Percentiles rank a stretch among this genome's conserved stretches.
Conservation (phyloP, 1,139 yeast species). For the Hyphopichia buzzinii region DNA sequence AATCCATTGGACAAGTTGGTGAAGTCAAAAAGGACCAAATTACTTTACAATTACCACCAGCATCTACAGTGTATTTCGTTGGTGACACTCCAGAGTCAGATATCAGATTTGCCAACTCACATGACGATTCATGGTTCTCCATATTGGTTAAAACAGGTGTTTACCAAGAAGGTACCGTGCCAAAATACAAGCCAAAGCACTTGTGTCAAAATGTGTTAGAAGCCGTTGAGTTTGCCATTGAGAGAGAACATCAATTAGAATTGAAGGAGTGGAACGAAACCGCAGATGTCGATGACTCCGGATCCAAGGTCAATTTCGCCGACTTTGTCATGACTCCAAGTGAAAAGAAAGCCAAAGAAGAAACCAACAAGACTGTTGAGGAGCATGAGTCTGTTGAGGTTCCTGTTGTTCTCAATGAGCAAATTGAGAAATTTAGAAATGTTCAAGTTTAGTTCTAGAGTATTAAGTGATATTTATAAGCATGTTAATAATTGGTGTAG, state of each 20-base stretch:
- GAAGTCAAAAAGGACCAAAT: slow-evolving; percentile 36
- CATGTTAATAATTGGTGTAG: background rate
- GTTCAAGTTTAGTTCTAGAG: no score
- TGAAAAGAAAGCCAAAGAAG: slow-evolving; percentile 24
- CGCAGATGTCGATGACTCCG: slow-evolving; percentile 31
- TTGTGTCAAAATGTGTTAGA: slow-evolving; percentile 72
- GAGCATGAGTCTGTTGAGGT: slow-evolving; percentile 45
- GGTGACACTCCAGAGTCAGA: slow-evolving; percentile 95
- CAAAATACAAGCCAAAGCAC: slow-evolving; percentile 75
- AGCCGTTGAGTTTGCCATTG: slow-evolving; percentile 80
- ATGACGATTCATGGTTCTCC: slow-evolving; percentile 80
- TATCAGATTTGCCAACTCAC: slow-evolving; percentile 82
- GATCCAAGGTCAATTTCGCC: slow-evolving; percentile 42
- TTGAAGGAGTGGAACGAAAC: slow-evolving; percentile 68
- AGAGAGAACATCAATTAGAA: slow-evolving; percentile 71
- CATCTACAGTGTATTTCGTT: slow-evolving; percentile 81
- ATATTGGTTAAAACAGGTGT: slow-evolving; percentile 87
- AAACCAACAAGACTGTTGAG: slow-evolving; percentile 10
- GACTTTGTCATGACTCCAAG: slow-evolving; percentile 51
- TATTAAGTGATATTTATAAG: slow-evolving; percentile 10
- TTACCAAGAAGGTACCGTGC: slow-evolving; percentile 74
- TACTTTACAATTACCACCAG: slow-evolving; percentile 68
- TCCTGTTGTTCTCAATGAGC: slow-evolving; percentile 39
- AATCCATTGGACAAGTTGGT: slow-evolving; percentile 27
- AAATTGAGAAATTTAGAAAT: slow-evolving; percentile 39